A percentile compares a stretch with the other conserved stretches of the same genome.
Evolutionary conservation across 257 asterid species (phyloP).

Genomic region (Salvia splendens): DNA sequence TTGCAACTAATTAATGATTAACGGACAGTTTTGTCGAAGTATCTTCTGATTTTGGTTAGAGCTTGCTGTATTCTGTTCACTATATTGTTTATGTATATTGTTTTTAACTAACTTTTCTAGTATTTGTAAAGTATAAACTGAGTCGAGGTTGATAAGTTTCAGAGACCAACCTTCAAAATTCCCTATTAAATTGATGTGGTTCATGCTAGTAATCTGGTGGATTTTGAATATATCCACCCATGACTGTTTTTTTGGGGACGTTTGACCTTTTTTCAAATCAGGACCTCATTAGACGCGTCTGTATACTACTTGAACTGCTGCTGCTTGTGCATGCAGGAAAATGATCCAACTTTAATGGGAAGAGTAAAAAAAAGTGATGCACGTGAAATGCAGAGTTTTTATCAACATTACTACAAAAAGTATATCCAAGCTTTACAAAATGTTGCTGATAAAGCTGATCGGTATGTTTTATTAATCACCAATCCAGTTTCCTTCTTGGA

Average conservation of each 20-base stretch:
- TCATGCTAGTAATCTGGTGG: too few species aligned
- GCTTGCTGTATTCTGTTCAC: too few species aligned
- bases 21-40: not conserved
- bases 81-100: not conserved
- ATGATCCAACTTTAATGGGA: conserved; percentile 94
- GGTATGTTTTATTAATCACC: conserved; percentile 50
- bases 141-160: too few species aligned
- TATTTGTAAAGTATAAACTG: too few species aligned
- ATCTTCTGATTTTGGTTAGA: too few species aligned
- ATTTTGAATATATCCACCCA: too few species aligned
- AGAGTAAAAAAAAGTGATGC: conserved; percentile 99
- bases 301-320: conserved; percentile 7
- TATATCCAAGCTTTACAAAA: too few species aligned
- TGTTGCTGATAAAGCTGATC: conserved; percentile 97
- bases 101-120: too few species aligned
- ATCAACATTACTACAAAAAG: conserved; percentile 95
- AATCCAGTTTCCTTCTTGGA: conserved; percentile 15
- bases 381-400: conserved; percentile 99
- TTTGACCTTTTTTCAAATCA: not conserved
- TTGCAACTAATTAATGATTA: not conserved
- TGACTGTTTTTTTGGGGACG: not conserved
- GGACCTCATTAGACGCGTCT: conserved; percentile 10
- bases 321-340: conserved; percentile 64
- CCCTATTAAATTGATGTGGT: too few species aligned
- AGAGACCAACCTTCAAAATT: too few species aligned